Evolutionary conservation across 129 eudicot species (phyloP), one percentile per base, ranked within the genome.

Genomic region (Helianthus tuberosus): DNA sequence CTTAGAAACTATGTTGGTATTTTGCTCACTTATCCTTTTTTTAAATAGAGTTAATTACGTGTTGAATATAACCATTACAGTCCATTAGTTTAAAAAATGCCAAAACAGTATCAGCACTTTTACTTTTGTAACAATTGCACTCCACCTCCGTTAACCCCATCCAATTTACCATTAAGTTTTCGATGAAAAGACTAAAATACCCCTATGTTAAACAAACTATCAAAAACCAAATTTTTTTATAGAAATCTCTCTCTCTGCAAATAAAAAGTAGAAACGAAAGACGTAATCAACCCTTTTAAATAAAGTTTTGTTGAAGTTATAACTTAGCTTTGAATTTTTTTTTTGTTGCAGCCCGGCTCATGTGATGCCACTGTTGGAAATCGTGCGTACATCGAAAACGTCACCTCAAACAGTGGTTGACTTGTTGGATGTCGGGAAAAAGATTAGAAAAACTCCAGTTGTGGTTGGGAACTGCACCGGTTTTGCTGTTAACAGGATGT

Each of bases 401-500:
- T 89, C 97, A 12, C 83, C 99, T 4, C 99, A 95, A 85, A 91
- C 72, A 14, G 81, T 95, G 66, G 88, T 91, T 0, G 97, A 95
- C 84, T 84, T 95, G 35, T 60, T 95, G 62, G 97, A 95, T 77
- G 88, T 91, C 6, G 97, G 99, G 20, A 95, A 95, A 79, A 95
- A 82, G 85, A 91, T 91, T 49, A 91, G 75, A 83, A 91, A 95
- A 78, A 91, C 96, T 3, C 99, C 96, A 13, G 95, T 91, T 60
- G 96, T 95, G 48, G 99, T 95, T 43, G 92, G 97, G 47, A 95
- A 95, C 49, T 95, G 99, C 88, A 95, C 97, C 4, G 97, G 97
- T 1, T 95, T 95, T 89, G 99, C 99, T 55, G 99, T 95, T 66
- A 95, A 91, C 65, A 78, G 99, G 72, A 95, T 89, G 89, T 89